Percentiles rank a stretch among this genome's conserved stretches.
Conservation (phyloP, 2,329 filamentous ascomycete genomes). For the Aspergillus sp. region DNA sequence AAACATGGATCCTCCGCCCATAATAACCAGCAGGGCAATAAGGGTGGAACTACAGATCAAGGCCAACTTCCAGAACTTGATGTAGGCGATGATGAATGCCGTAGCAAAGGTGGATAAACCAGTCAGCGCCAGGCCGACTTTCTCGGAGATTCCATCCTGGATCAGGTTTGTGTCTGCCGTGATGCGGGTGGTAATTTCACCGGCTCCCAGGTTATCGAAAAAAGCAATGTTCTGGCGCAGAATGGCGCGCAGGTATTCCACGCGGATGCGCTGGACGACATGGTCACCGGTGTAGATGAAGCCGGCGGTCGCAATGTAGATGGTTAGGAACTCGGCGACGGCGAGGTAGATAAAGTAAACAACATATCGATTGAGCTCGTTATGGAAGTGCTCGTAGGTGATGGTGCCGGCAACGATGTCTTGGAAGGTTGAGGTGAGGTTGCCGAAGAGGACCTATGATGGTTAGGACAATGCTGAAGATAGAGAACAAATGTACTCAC, state of each 20-base stretch:
- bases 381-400: conserved; percentile 57
- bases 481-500: conserved; percentile 38
- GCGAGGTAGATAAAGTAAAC: conserved; percentile 83
- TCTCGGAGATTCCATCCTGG: conserved; percentile 89
- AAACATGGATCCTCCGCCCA: conserved; percentile 69
- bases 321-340: conserved; percentile 72
- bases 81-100: conserved; percentile 83
- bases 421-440: conserved; percentile 71
- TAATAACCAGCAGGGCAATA: conserved; percentile 70
- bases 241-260: conserved; percentile 77
- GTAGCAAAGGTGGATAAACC: conserved; percentile 78
- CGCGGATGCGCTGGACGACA: conserved; percentile 72
- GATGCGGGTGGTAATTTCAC: conserved; percentile 88
- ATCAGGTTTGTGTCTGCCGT: conserved; percentile 88
- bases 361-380: conserved; percentile 62
- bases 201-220: conserved; percentile 86
- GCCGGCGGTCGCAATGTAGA: conserved; percentile 76
- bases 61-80: conserved; percentile 89
- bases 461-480: neutral
- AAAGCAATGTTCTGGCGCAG: conserved; percentile 84
- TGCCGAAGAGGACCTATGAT: conserved; percentile 65
- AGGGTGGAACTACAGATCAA: conserved; percentile 80
- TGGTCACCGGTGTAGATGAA: conserved; percentile 85
- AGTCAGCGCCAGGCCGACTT: conserved; percentile 73
- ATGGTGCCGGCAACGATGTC: conserved; percentile 57